Percentiles rank a stretch among this genome's conserved stretches.
Conservation (phyloP, 2,329 filamentous ascomycete species). For the Akanthomyces lecanii region DNA sequence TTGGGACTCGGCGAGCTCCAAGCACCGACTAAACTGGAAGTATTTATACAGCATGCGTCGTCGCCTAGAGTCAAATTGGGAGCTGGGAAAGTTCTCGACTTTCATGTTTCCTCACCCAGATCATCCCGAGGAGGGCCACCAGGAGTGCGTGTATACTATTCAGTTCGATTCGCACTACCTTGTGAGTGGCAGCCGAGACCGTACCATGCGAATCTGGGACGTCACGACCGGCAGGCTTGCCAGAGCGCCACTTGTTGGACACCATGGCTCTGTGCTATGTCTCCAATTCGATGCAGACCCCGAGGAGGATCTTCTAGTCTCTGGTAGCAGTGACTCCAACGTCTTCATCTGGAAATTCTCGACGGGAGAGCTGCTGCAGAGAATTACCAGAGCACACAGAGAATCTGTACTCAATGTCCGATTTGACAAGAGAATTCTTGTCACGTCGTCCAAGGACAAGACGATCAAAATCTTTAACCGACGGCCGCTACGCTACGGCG, state of each 20-base stretch:
- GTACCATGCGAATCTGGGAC: slow-evolving; percentile 85
- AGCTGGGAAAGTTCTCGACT: slow-evolving; percentile 72
- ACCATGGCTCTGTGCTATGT: slow-evolving; percentile 84
- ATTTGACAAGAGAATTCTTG: slow-evolving; percentile 85
- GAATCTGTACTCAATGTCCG: slow-evolving; percentile 92
- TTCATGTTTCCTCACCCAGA: slow-evolving; percentile 88
- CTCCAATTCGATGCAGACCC: slow-evolving; percentile 89
- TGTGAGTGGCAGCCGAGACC: slow-evolving; percentile 89
- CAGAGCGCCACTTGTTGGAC: slow-evolving; percentile 68
- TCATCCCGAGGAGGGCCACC: slow-evolving; percentile 76
- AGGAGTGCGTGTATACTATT: slow-evolving; percentile 90
- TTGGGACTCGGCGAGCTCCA: slow-evolving; percentile 45
- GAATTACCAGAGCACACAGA: slow-evolving; percentile 69
- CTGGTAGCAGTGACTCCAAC: slow-evolving; percentile 86
- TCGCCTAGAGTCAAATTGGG: slow-evolving; percentile 87
- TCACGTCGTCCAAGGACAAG: slow-evolving; percentile 97
- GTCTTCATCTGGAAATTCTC: slow-evolving; percentile 93
- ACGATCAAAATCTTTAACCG: slow-evolving; percentile 96
- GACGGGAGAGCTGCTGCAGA: slow-evolving; percentile 76
- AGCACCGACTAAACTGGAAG: slow-evolving; percentile 79
- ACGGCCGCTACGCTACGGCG: slow-evolving; percentile 56
- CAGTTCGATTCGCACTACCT: slow-evolving; percentile 83
- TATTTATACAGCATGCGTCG: slow-evolving; percentile 87
- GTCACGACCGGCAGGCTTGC: slow-evolving; percentile 75
- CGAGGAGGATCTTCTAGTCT: slow-evolving; percentile 87